Evolutionary conservation across 2,329 filamentous ascomycete species (phyloP).

Genomic region (Cladorrhinum sp.): DNA sequence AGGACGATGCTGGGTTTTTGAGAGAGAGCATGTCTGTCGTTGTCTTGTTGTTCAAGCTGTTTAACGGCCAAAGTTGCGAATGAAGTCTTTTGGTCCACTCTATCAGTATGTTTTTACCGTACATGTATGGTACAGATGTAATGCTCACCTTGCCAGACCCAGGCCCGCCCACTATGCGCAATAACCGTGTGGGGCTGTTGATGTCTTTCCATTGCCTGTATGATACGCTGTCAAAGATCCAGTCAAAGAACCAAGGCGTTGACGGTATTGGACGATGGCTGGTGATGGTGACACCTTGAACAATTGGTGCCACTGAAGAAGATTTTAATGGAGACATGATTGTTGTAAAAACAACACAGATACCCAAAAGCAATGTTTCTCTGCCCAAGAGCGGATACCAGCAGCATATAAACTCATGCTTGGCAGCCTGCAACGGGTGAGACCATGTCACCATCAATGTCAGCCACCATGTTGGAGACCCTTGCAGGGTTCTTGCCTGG

Average conservation of each 20-base stretch:
- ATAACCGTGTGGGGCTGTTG: not conserved
- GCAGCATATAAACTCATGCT: not conserved
- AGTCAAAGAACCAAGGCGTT: not conserved
- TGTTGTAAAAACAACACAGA: not conserved
- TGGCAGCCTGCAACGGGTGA: not conserved
- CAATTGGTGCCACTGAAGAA: not conserved
- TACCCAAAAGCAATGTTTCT: not conserved
- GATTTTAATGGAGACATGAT: not conserved
- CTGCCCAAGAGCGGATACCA: not conserved
- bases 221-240: not conserved
- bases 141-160: conserved; percentile 1
- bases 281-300: not conserved
- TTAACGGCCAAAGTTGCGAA: conserved; percentile 1
- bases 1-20: not conserved
- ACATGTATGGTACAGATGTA: not conserved
- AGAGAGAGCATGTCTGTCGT: too few relatives aligned
- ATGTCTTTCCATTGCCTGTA: not conserved
- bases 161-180: not conserved
- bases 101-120: not conserved
- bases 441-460: not conserved
- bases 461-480: not conserved
- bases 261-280: not conserved
- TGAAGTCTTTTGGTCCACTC: not conserved
- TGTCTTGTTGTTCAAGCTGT: not conserved
- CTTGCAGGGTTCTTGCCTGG: not conserved